Conservation (phyloP, 208 protist genomes). For the Trypanosoma theileri region DNA sequence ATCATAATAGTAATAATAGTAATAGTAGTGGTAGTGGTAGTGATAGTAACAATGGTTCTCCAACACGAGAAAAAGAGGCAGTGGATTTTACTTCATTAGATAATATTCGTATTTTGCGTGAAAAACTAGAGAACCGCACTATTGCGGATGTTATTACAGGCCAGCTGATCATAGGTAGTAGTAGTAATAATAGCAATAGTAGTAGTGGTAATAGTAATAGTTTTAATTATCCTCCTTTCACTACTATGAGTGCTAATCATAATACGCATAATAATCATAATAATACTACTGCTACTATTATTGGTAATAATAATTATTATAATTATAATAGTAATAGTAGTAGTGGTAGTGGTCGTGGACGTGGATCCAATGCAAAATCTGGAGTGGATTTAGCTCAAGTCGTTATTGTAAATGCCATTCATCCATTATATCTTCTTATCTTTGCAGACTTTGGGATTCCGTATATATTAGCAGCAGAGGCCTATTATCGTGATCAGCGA, state of each 20-base stretch:
- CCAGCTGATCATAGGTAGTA: conserved; percentile 9
- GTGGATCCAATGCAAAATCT: not conserved
- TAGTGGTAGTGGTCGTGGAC: conserved; percentile 12
- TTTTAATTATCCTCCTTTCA: no score
- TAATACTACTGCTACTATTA: not conserved
- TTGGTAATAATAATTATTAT: no score
- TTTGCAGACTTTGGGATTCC: conserved; percentile 44
- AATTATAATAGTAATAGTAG: not conserved
- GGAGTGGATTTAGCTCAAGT: conserved; percentile 1
- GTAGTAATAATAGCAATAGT: conserved; percentile 1
- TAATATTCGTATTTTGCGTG: conserved; percentile 29
- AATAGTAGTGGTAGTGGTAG: conserved; percentile 21
- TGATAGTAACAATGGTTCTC: conserved; percentile 26
- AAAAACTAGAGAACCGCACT: conserved; percentile 44
- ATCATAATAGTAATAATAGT: conserved; percentile 2
- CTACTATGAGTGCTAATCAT: no score
- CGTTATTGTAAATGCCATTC: conserved; percentile 41
- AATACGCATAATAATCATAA: not conserved
- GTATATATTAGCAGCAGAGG: conserved; percentile 36
- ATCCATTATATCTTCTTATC: conserved; percentile 38
- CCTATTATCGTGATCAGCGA: conserved; percentile 50
- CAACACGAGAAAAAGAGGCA: not conserved
- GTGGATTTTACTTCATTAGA: not conserved
- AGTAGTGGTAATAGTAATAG: conserved; percentile 11
- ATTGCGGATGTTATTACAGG: conserved; percentile 33